These are phyloP conservation scores for Laguncularia racemosa DNA, from an alignment of 345 rosid species.

Conservation along the genomic window DNA sequence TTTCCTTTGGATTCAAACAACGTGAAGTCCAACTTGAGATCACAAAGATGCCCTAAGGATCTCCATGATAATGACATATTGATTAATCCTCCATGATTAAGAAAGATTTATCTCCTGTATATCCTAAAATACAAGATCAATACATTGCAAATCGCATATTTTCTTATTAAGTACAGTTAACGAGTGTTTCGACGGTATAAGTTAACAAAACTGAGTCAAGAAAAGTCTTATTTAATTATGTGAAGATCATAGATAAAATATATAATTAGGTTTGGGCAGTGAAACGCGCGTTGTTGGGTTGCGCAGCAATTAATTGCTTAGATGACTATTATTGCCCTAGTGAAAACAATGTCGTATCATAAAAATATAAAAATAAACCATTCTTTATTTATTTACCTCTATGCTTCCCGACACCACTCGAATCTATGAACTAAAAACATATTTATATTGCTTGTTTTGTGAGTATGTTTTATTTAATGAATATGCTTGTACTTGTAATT, in stretches of 20 bases:
- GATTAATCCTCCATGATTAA: background rate
- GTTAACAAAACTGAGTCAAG: no score
- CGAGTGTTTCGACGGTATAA: no score
- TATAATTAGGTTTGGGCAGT: no score
- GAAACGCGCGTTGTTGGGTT: no score
- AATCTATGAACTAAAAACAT: conserved; percentile 10
- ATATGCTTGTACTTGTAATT: conserved; percentile 4
- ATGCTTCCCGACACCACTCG: conserved; percentile 11
- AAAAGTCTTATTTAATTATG: no score
- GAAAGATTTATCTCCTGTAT: background rate
- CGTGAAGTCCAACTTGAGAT: background rate
- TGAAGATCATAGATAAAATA: no score
- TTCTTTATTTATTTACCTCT: conserved; percentile 1
- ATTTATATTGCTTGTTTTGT: background rate
- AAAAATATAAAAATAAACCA: background rate
- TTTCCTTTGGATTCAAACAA: background rate
- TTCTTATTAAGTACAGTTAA: no score
- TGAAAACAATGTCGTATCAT: no score
- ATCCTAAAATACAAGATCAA: no score
- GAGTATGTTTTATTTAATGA: background rate
- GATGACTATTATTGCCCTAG: no score
- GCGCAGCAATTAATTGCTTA: no score
- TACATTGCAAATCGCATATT: no score
- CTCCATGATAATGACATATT: background rate
- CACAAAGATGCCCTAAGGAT: background rate